A percentile compares a stretch with the other conserved stretches of the same genome.
Conservation (phyloP, 2,329 filamentous ascomycete species). For the Trichoderma guizhouense region DNA sequence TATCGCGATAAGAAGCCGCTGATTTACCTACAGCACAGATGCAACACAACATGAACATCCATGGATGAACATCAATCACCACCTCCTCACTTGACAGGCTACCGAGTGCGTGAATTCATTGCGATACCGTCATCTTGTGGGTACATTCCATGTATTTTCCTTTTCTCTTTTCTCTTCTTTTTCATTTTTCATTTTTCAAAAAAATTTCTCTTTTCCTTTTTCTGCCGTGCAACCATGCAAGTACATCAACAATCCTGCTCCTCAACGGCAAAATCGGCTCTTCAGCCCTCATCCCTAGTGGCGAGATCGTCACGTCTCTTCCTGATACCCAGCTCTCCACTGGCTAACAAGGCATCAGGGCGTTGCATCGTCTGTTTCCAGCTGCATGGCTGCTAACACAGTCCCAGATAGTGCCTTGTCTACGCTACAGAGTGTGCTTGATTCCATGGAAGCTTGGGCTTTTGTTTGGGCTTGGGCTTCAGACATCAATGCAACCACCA, state of each 20-base stretch:
- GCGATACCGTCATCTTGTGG: not conserved
- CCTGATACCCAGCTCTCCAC: constrained; percentile 1
- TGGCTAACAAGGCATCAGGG: not conserved
- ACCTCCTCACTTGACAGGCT: not conserved
- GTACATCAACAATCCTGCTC: no score
- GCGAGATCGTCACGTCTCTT: constrained; percentile 4
- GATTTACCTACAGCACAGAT: not conserved
- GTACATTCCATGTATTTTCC: not conserved
- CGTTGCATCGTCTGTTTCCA: not conserved
- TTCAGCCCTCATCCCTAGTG: not conserved
- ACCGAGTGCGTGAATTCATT: not conserved
- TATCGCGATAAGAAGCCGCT: not conserved
- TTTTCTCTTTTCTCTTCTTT: not conserved
- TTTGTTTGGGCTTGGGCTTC: not conserved
- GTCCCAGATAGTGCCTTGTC: not conserved
- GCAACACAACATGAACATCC: not conserved
- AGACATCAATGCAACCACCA: not conserved
- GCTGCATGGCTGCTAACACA: not conserved
- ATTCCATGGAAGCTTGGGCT: not conserved
- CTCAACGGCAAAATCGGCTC: constrained; percentile 18
- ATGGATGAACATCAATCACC: not conserved
- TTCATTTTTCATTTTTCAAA: not conserved
- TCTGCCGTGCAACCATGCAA: not conserved
- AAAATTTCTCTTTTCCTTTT: not conserved
- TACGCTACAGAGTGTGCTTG: not conserved